Evolutionary conservation across 352 stramenopile genomes (phyloP).

Genomic region (Blastocystis hominis): DNA sequence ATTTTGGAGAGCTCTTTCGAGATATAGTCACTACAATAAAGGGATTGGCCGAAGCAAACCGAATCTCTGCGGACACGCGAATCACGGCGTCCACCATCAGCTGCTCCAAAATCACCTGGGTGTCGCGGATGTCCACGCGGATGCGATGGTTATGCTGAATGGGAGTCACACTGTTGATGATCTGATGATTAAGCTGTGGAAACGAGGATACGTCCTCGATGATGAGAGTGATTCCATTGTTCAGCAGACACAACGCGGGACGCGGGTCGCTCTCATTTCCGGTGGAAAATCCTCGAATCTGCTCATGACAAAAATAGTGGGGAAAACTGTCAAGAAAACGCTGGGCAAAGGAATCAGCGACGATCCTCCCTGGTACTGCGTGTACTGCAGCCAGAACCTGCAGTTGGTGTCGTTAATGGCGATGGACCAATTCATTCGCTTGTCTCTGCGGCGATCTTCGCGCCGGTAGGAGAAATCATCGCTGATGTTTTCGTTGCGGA

Average conservation of each 20-base stretch:
- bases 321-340: background rate
- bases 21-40: constrained; percentile 27
- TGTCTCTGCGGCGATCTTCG: background rate
- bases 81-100: constrained; percentile 4
- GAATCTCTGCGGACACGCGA: background rate
- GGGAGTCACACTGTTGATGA: background rate
- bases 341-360: background rate
- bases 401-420: background rate
- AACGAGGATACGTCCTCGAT: background rate
- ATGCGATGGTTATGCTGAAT: constrained; percentile 11
- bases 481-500: background rate
- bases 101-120: background rate
- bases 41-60: background rate
- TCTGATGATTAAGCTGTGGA: too few relatives aligned
- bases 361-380: background rate
- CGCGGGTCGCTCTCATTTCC: constrained; percentile 12
- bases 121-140: background rate
- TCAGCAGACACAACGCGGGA: constrained; percentile 16
- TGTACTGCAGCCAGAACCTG: background rate
- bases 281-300: constrained; percentile 11
- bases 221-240: background rate
- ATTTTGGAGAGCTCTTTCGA: constrained; percentile 14
- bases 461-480: background rate
- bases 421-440: constrained; percentile 38
- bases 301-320: background rate